phyloP scores from a whole-genome alignment of 306 rosid species.

The Malus orientalis region DNA sequence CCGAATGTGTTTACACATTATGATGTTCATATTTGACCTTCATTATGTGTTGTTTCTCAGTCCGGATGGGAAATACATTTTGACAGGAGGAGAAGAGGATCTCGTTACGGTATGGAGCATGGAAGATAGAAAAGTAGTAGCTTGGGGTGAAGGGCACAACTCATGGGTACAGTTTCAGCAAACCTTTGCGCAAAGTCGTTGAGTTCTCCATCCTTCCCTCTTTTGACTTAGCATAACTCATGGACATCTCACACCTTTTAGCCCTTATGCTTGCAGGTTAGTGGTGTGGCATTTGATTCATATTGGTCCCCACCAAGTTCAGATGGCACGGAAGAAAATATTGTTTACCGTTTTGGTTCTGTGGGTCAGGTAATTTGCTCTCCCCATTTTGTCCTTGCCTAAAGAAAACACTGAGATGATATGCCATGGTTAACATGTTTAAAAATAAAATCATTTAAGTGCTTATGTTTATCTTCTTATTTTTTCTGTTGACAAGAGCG shows the following conservation, averaged over 20 bases:
- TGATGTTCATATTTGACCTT: background rate
- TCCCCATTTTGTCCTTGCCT: background rate
- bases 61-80: constrained; percentile 79
- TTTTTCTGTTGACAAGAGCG: background rate
- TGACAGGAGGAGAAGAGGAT: constrained; percentile 99
- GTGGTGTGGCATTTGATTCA: constrained; percentile 97
- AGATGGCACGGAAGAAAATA: constrained; percentile 59
- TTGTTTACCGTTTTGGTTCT: constrained; percentile 91
- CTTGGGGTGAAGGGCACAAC: constrained; percentile 99
- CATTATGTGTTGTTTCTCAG: constrained; percentile 2
- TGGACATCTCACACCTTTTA: background rate
- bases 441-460: background rate
- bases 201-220: background rate
- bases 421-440: background rate
- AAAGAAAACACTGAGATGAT: background rate
- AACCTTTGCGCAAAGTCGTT: background rate
- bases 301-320: constrained; percentile 90
- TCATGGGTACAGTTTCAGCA: constrained; percentile 70
- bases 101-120: constrained; percentile 94
- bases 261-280: constrained; percentile 52
- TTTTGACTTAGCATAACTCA: background rate
- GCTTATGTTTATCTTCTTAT: background rate
- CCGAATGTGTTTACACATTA: background rate
- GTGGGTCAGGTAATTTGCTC: constrained; percentile 83
- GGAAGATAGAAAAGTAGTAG: constrained; percentile 96